Conservation (phyloP, 306 rosid genomes). For the Dryas octopetala region DNA sequence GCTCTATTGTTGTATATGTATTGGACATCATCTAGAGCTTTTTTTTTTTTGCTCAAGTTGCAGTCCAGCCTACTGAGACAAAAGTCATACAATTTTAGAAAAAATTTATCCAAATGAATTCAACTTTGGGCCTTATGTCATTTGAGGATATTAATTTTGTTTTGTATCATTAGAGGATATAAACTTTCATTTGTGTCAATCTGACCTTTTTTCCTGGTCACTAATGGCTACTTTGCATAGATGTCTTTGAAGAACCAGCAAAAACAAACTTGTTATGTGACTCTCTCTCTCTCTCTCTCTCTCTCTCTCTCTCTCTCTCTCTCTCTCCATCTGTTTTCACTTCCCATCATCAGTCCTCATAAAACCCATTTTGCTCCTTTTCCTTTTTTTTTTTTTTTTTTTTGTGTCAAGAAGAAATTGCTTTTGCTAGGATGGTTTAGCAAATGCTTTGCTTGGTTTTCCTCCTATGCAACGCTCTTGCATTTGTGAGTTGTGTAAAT, state of each 20-base stretch:
- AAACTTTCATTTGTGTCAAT: too few species aligned
- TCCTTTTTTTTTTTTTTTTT: not conserved
- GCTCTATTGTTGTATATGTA: not conserved
- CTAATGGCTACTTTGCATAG: not conserved
- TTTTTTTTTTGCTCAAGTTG: not conserved
- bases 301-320: not conserved
- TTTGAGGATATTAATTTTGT: too few species aligned
- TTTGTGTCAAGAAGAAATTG: not conserved
- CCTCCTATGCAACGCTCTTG: conserved; percentile 21
- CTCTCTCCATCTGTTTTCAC: not conserved
- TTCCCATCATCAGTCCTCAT: not conserved
- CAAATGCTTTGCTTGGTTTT: conserved; percentile 22
- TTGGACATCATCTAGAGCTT: not conserved
- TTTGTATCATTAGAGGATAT: too few species aligned
- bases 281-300: not conserved
- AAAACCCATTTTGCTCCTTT: conserved; percentile 5
- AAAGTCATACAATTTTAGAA: too few species aligned
- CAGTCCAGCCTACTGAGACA: too few species aligned
- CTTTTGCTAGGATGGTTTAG: conserved; percentile 22
- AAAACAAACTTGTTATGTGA: not conserved
- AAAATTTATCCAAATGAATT: too few species aligned
- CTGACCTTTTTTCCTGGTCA: not conserved
- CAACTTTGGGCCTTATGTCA: too few species aligned
- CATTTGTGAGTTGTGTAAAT: conserved; percentile 15
- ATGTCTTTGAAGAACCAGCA: not conserved